Base-by-base conservation (phyloP, 805 yeast species). In the Hanseniaspora opuntiae region DNA sequence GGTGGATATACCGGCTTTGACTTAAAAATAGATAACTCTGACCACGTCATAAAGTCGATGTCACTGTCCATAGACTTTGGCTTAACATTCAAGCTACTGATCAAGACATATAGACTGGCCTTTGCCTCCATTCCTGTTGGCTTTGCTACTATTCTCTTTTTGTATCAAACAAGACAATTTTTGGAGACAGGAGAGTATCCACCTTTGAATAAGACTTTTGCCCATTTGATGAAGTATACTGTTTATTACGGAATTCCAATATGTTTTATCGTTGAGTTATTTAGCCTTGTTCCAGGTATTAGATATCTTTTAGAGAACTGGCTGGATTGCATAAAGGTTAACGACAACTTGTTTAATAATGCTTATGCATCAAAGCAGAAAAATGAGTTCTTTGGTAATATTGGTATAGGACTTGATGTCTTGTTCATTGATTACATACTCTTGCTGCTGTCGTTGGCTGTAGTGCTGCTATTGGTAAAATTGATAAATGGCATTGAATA, bases 101-200 rank as follows among this genome's bases (percentile, higher is more conserved):
- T 85, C 4, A 70, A 88, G 59, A 72, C 95, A 54, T 90, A 84
- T 65, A 74, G 98, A 61, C 73, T 90, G 14, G 78, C 85, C 1
- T 69, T 84, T 40, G 82, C 85, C 4, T 74, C 88, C 1, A 74
- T 84, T 52, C 88, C 95, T 3, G 77, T 79, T 39, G 69, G 84
- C 17, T 73, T 81, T 1, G 65, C 78, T 0, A 19, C 47, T 3
- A n/a, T 54, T 10, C 32, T 42, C 1, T 45, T 48, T 10, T 19
- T 82, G 72, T 60, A 62, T 69, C 51, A 56, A 66, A 35, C 65
- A 67, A 22, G 69, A 65, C 2, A 60, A 65, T 14, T 35, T 47
- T 24, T 28, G 9, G 20, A 30, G 24, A 44, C 37, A n/a, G 45
- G 30, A 2, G 55, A 58, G 0, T 78, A 73, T 58, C 70, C 76